A percentile compares a stretch with the other conserved stretches of the same genome.
phyloP scores from a whole-genome alignment of 148 eudicot genomes.

The Vaccinium darrowii region DNA sequence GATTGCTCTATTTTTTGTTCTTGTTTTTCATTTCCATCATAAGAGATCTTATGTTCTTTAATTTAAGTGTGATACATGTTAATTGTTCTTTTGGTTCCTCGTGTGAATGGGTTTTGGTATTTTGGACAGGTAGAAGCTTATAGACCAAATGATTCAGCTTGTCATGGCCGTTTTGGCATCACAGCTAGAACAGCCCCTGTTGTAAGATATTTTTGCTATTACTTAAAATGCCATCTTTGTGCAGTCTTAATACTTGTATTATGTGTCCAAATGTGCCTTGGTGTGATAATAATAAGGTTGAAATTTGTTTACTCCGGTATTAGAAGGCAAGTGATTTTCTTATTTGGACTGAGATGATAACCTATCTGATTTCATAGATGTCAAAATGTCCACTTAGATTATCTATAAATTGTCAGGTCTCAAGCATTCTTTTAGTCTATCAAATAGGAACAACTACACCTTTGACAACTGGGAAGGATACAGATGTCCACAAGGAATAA shows the following conservation, averaged over 20 bases:
- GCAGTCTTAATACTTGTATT: neutral
- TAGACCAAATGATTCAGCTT: slow-evolving; percentile 87
- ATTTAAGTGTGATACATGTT: neutral
- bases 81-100: neutral
- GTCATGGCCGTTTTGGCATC: slow-evolving; percentile 83
- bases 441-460: neutral
- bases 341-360: neutral
- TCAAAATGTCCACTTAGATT: neutral
- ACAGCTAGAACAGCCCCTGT: slow-evolving; percentile 93
- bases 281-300: neutral
- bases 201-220: slow-evolving; percentile 37
- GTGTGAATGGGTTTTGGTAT: neutral
- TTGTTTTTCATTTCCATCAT: neutral
- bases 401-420: neutral
- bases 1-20: neutral
- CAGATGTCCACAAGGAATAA: no score
- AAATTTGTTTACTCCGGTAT: neutral
- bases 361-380: neutral
- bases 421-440: neutral
- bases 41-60: neutral
- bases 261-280: neutral
- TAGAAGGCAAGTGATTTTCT: neutral
- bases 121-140: slow-evolving; percentile 88
- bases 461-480: neutral
- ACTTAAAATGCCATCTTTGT: neutral